Base-by-base conservation (phyloP, 495 filamentous ascomycete species). In the Jackrogersella minutella region DNA sequence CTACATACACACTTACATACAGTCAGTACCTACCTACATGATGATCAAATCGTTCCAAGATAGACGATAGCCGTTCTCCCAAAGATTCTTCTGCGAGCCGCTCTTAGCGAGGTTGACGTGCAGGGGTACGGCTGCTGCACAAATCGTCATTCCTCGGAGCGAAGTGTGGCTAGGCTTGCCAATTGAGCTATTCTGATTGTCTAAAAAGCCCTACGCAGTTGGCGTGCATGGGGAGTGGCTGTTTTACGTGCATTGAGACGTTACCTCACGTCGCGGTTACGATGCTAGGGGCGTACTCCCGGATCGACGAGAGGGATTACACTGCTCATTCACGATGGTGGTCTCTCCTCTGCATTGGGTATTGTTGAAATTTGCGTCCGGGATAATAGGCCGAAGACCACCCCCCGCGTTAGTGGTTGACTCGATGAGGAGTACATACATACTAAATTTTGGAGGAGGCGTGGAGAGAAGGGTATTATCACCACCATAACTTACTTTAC, bases 1-100 rank as follows among this genome's bases (percentile, higher is more conserved):
- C 36, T 43, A 41, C 41, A 43, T 44, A 44, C 41, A 24, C 21
- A 11, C 40, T 2, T 44, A 44, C 17, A 22, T 44, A 44, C 40
- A 30, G 14, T 41, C 17, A 5, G 14, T 49, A 51, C 34, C 1
- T 51, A 41, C 31, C n/a, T 55, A 57, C 55, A 69, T 69, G 60
- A 43, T 60, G 61, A 65, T 65, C 57, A 39, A 52, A 41, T 49
- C 33, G 66, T 57, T 62, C 66, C 59, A 60, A 68, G 65, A 63
- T 59, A 56, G 31, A 53, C 58, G 30, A 37, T 52, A 51, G 13
- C 43, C 34, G 39, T 43, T n/a, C 40, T 62, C 52, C 41, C 26
- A 49, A 26, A 59, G 49, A 69, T 69, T 69, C 66, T n/a, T 64
- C 60, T 69, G 66, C 57, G 66, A 69, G 66, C 66, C 66, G 66